These are phyloP conservation scores for Quercus aquifolioides DNA, from an alignment of 306 rosid species.

Conservation along the genomic window DNA sequence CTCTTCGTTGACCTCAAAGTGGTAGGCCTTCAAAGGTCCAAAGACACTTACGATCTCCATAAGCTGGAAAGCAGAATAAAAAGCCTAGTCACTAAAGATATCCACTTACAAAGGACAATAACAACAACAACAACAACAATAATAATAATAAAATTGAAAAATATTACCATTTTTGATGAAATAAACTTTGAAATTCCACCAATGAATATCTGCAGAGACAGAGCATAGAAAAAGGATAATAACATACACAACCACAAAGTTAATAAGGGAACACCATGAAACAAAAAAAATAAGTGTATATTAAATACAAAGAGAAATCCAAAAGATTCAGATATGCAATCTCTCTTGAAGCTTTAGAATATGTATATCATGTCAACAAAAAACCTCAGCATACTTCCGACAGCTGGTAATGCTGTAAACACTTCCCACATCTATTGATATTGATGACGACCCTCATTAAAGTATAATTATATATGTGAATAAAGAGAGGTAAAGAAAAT, in stretches of 20 bases:
- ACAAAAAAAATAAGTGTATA: neutral
- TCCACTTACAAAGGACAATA: neutral
- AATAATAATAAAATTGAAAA: neutral
- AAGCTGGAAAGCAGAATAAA: slow-evolving; percentile 47
- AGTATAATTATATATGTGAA: neutral
- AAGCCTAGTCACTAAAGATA: slow-evolving; percentile 7
- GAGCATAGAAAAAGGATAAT: slow-evolving; percentile 3
- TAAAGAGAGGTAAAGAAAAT: neutral
- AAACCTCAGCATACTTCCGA: neutral
- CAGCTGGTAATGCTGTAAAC: neutral
- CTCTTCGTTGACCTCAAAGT: slow-evolving; percentile 49
- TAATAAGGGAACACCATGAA: neutral
- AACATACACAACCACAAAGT: neutral
- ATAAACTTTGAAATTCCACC: slow-evolving; percentile 82
- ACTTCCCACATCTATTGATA: neutral
- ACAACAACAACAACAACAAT: no score
- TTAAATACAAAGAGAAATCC: neutral
- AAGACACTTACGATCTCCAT: slow-evolving; percentile 75
- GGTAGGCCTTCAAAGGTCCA: slow-evolving; percentile 88
- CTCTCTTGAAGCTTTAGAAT: neutral
- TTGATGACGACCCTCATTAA: neutral
- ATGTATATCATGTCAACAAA: neutral
- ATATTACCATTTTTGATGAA: slow-evolving; percentile 75
- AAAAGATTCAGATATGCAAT: neutral
- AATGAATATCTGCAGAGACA: slow-evolving; percentile 66